Evolutionary conservation across 257 asterid genomes (phyloP).

Genomic region (Solanum clarkiae): DNA sequence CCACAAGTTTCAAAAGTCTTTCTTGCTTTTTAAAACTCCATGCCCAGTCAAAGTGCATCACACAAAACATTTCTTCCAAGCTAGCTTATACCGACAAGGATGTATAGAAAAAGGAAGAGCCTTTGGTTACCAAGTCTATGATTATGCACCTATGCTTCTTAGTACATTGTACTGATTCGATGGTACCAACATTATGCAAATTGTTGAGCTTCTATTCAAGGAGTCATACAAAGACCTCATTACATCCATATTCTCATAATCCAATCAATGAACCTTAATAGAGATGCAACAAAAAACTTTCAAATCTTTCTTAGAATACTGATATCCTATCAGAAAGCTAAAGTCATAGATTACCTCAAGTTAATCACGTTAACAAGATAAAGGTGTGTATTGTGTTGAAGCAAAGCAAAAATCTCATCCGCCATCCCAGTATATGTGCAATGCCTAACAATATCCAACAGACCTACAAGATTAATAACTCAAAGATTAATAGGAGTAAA

Average conservation of each 20-base stretch:
- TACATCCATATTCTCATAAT: neutral
- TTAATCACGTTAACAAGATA: conserved; percentile 83
- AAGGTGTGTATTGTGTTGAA: conserved; percentile 80
- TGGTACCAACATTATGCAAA: neutral
- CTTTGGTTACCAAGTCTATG: neutral
- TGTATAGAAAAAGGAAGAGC: neutral
- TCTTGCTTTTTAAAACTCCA: neutral
- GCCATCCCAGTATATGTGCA: conserved; percentile 96
- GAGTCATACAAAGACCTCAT: neutral
- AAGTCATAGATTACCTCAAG: conserved; percentile 52
- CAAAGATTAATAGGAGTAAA: neutral
- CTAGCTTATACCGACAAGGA: neutral
- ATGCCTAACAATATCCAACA: conserved; percentile 68
- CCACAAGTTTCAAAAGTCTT: neutral
- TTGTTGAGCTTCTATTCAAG: neutral
- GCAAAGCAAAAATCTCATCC: conserved; percentile 72
- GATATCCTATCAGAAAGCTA: neutral
- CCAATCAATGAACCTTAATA: neutral
- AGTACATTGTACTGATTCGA: neutral
- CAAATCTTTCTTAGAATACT: neutral
- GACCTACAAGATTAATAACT: conserved; percentile 31
- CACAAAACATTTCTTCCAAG: neutral
- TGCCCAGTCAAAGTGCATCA: neutral
- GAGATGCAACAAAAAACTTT: neutral
- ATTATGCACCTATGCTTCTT: neutral